These are phyloP conservation scores for Silene noctiflora DNA, from an alignment of 179 eudicot species.

Conservation along the genomic window DNA sequence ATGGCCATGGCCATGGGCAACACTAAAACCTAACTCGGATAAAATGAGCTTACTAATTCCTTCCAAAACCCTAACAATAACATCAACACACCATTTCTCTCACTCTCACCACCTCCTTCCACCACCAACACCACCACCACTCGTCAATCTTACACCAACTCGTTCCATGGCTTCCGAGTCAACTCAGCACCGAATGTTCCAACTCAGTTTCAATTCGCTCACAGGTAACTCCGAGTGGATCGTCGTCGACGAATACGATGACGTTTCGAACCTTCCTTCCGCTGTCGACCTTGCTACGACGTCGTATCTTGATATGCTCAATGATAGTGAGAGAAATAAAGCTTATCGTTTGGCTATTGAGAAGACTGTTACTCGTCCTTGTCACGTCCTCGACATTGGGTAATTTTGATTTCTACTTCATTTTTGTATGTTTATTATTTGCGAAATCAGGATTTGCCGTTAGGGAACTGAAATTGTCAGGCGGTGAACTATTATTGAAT, in stretches of 20 bases:
- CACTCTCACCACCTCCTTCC: not conserved
- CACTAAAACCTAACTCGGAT: not conserved
- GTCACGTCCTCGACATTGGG: constrained; percentile 89
- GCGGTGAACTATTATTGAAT: no score
- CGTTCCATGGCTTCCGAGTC: constrained; percentile 37
- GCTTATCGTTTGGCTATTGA: constrained; percentile 73
- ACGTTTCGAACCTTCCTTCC: constrained; percentile 15
- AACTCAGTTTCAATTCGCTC: constrained; percentile 60
- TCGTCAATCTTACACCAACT: not conserved
- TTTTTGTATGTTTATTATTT: not conserved
- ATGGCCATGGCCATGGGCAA: not conserved
- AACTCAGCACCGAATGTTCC: constrained; percentile 52
- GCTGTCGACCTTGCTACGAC: constrained; percentile 48
- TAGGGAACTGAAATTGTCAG: no score
- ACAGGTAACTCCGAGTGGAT: constrained; percentile 85
- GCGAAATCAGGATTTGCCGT: not conserved
- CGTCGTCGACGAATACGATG: constrained; percentile 56
- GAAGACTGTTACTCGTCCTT: constrained; percentile 59
- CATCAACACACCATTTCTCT: not conserved
- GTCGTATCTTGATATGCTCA: constrained; percentile 88
- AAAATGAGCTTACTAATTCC: constrained; percentile 3
- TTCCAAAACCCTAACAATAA: constrained; percentile 26
- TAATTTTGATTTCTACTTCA: constrained; percentile 7
- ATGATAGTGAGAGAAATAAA: constrained; percentile 55
- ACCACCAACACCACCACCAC: not conserved